Base-by-base conservation (phyloP, 805 yeast species). In the Danielozyma ontarioensis region DNA sequence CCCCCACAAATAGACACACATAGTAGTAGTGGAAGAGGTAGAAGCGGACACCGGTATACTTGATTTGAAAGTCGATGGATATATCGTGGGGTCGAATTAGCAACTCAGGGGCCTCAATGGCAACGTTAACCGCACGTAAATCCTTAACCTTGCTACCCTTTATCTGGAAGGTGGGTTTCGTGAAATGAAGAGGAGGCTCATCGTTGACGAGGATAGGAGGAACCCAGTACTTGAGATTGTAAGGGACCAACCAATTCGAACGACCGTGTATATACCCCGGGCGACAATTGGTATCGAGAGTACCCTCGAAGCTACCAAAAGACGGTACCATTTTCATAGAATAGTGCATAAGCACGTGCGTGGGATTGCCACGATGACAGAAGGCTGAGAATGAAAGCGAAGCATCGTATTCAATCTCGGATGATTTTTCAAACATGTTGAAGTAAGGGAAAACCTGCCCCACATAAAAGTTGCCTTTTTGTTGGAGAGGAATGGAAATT, bases 21-120 rank as follows among this genome's bases (percentile, higher is more conserved):
- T 37, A 43, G 28, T 57, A 60, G 40, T 64, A 63, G 27, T 59
- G 50, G 30, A 55, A 62, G 23, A 70, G 33, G 37, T 62, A 67
- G 43, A 57, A 64, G 22, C 75, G 49, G 26, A 68, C 48, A 0
- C 76, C 76, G 17, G 53, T 51, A 60, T 68, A 69, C 32, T 39
- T 35, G 13, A 46, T 33, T 32, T 59, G 57, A 10, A 66, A 54
- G 13, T 47, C 56, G 23, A 68, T 40, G 12, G 31, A 35, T n/a
- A n/a, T n/a, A n/a, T n/a, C n/a, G 4, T 44, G 26, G n/a, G n/a
- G n/a, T n/a, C n/a, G n/a, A n/a, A n/a, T n/a, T n/a, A n/a, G n/a
- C n/a, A n/a, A n/a, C n/a, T n/a, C n/a, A n/a, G n/a, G n/a, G 25
- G 28, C 29, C 21, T 27, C 35, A n/a, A 42, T 31, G 31, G 41